phyloP scores from a whole-genome alignment of 352 stramenopile genomes.

The Saprolegnia parasitica region DNA sequence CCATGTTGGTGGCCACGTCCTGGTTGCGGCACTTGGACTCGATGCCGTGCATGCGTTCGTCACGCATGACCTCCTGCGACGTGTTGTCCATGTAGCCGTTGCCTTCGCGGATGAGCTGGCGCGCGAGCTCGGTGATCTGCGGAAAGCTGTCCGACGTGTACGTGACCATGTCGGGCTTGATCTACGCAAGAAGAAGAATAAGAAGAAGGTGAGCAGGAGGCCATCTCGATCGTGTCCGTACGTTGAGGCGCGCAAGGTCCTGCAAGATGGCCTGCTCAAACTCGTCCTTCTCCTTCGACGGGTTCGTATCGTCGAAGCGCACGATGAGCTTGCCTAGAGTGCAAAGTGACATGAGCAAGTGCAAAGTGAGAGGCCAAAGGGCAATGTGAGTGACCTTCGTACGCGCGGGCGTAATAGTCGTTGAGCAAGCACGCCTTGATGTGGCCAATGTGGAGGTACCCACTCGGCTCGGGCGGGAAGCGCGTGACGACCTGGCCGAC shows the following conservation, averaged over 20 bases:
- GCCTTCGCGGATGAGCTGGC: conserved; percentile 93
- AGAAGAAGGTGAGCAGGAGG: too few species aligned
- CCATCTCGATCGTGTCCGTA: conserved; percentile 5
- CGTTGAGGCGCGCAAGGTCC: conserved; percentile 82
- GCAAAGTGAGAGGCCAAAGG: too few species aligned
- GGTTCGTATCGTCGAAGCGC: conserved; percentile 99
- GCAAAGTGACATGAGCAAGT: neutral
- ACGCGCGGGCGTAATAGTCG: conserved; percentile 98
- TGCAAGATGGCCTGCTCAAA: conserved; percentile 95
- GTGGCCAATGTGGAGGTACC: conserved; percentile 99
- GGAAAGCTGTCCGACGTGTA: conserved; percentile 99
- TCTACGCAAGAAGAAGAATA: too few species aligned
- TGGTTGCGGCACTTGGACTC: conserved; percentile 90
- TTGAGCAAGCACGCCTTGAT: conserved; percentile 99
- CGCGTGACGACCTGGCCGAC: conserved; percentile 95
- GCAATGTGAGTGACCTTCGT: conserved; percentile 59
- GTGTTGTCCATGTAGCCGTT: conserved; percentile 99
- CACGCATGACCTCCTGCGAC: conserved; percentile 95
- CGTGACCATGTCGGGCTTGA: conserved; percentile 77
- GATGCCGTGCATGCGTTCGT: conserved; percentile 92
- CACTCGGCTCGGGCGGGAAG: conserved; percentile 98
- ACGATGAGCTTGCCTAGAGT: conserved; percentile 92
- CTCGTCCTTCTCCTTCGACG: conserved; percentile 99
- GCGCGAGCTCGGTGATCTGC: conserved; percentile 91
- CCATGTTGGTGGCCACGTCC: conserved; percentile 75